Conservation (phyloP, 2,329 filamentous ascomycete species). For the Colletotrichum paranaense region DNA sequence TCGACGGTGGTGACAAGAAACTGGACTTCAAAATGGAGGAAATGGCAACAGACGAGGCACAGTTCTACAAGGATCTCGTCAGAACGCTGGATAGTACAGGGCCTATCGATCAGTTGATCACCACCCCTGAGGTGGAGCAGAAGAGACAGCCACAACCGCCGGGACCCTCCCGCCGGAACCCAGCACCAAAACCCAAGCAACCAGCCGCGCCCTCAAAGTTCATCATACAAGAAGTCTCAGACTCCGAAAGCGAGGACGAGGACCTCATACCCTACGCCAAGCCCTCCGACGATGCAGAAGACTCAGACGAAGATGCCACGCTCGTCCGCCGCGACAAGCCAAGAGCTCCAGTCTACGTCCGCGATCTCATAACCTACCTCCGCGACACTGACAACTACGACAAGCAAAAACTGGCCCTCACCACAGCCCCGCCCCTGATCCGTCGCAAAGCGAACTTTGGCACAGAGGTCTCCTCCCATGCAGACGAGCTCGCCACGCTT, state of each 20-base stretch:
- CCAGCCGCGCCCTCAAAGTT: slow-evolving; percentile 52
- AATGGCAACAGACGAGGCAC: slow-evolving; percentile 76
- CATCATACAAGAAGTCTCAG: slow-evolving; percentile 74
- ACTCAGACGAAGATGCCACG: slow-evolving; percentile 93
- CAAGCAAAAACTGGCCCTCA: slow-evolving; percentile 81
- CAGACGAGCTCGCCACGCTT: slow-evolving; percentile 80
- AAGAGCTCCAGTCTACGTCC: slow-evolving; percentile 88
- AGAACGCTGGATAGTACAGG: slow-evolving; percentile 73
- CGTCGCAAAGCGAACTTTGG: slow-evolving; percentile 90
- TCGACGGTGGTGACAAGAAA: slow-evolving; percentile 75
- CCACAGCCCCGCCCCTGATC: slow-evolving; percentile 82
- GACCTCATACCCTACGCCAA: slow-evolving; percentile 85
- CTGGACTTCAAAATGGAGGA: slow-evolving; percentile 90
- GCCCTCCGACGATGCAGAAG: slow-evolving; percentile 87
- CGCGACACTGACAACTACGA: slow-evolving; percentile 87
- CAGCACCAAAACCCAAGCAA: slow-evolving; percentile 41
- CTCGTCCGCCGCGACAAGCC: slow-evolving; percentile 86
- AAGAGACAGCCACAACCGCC: slow-evolving; percentile 23
- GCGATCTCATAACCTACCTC: slow-evolving; percentile 83
- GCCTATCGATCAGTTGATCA: slow-evolving; percentile 60
- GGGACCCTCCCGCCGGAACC: slow-evolving; percentile 35
- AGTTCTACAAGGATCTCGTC: slow-evolving; percentile 78
- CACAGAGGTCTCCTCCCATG: slow-evolving; percentile 86
- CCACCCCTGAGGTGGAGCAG: slow-evolving; percentile 35
- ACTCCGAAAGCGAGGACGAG: slow-evolving; percentile 70